Evolutionary conservation across 805 yeast species (phyloP).

Genomic region (Tetrapisispora namnaoensis): DNA sequence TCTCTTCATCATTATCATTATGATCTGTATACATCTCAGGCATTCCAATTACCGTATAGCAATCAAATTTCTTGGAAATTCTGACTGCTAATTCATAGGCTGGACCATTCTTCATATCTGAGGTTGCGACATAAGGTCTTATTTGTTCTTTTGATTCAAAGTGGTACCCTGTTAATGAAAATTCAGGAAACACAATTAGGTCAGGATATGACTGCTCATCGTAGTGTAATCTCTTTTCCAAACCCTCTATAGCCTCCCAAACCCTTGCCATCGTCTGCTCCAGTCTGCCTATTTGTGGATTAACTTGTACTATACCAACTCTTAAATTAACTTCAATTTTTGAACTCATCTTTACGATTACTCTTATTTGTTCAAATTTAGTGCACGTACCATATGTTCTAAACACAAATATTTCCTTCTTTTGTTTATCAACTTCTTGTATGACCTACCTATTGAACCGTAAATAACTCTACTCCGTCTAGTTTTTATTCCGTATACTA

Average conservation of each 20-base stretch:
- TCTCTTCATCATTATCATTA: conserved; percentile 4
- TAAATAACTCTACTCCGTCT: too few relatives aligned
- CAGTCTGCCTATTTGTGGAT: conserved; percentile 52
- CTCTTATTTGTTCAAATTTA: neutral
- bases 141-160: conserved; percentile 41
- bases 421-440: too few relatives aligned
- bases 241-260: conserved; percentile 22
- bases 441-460: too few relatives aligned
- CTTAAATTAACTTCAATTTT: conserved; percentile 24
- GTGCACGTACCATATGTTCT: too few relatives aligned
- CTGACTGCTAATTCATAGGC: conserved; percentile 48
- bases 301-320: conserved; percentile 60
- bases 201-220: conserved; percentile 37
- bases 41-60: conserved; percentile 72
- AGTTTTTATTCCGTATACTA: too few relatives aligned
- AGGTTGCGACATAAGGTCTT: conserved; percentile 42
- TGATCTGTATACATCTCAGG: conserved; percentile 43
- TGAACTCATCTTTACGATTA: neutral
- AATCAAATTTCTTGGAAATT: conserved; percentile 39
- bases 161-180: conserved; percentile 78
- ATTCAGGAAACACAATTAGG: conserved; percentile 70
- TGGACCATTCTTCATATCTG: conserved; percentile 33
- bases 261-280: conserved; percentile 46
- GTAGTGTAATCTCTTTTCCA: neutral
- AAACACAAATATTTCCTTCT: too few relatives aligned